Conservation (phyloP, 345 rosid genomes). For the Eucalyptus decipiens region DNA sequence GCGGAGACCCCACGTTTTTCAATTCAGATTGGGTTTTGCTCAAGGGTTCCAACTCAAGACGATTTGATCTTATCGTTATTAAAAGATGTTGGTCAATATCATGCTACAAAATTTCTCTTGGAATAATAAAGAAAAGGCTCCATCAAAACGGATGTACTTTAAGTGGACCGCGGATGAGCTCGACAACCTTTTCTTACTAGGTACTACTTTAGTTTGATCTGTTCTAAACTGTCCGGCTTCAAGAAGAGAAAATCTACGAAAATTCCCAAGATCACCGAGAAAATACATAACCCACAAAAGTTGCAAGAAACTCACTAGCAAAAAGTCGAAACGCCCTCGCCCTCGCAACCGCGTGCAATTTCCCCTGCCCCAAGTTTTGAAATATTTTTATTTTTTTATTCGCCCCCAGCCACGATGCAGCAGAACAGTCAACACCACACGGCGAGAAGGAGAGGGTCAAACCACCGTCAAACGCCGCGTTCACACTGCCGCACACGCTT, state of each 20-base stretch:
- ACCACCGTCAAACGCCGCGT: slow-evolving; percentile 14
- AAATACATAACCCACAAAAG: background rate
- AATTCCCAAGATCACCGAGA: background rate
- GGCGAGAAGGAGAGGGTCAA: background rate
- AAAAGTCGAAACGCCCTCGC: background rate
- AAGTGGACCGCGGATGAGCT: background rate
- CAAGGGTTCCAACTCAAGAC: accelerated
- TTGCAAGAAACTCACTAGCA: background rate
- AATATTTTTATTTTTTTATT: background rate
- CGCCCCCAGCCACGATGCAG: background rate
- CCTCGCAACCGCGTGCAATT: background rate
- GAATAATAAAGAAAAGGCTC: background rate
- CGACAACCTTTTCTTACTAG: background rate
- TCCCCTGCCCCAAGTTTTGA: background rate
- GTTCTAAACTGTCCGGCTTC: background rate
- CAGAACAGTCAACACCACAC: background rate
- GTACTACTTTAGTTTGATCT: background rate
- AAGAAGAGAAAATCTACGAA: background rate
- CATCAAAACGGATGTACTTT: background rate
- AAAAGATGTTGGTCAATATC: background rate
- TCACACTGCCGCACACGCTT: slow-evolving; percentile 10
- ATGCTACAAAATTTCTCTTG: background rate
- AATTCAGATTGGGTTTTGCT: background rate
- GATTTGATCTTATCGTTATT: accelerated
- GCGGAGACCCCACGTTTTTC: accelerated